Evolutionary conservation across 2,329 filamentous ascomycete species (phyloP).

Genomic region (Nigrospora oryzae): DNA sequence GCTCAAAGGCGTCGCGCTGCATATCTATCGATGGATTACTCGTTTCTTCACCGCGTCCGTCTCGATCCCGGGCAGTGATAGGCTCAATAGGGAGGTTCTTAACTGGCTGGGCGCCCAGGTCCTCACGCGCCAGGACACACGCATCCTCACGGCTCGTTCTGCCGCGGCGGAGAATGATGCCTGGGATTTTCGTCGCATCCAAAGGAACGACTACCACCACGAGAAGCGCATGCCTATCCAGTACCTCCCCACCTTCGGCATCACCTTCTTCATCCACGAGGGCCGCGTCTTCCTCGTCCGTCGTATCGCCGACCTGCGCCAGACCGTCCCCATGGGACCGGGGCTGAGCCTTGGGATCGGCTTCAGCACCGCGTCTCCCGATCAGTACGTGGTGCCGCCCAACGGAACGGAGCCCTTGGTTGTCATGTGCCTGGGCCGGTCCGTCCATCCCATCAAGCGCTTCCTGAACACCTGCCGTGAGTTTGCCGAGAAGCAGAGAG

Average conservation of each 20-base stretch:
- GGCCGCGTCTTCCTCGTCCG: constrained; percentile 26
- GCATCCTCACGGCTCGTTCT: constrained; percentile 24
- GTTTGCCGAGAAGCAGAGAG: constrained; percentile 24
- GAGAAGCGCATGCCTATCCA: constrained; percentile 23
- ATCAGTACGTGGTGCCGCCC: constrained; percentile 23
- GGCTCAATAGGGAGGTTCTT: constrained; percentile 27
- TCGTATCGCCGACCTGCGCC: constrained; percentile 14
- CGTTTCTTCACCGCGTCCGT: constrained; percentile 27
- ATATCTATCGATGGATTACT: constrained; percentile 26
- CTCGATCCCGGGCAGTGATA: constrained; percentile 25
- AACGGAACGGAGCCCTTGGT: constrained; percentile 27
- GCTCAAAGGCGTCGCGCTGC: constrained; percentile 16
- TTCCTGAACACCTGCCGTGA: constrained; percentile 20
- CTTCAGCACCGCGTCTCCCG: constrained; percentile 10
- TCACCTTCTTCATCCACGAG: constrained; percentile 24
- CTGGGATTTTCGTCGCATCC: constrained; percentile 18
- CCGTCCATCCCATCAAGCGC: constrained; percentile 18
- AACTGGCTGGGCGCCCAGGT: constrained; percentile 28
- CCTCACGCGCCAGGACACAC: constrained; percentile 17
- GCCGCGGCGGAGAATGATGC: constrained; percentile 21
- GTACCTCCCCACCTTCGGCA: constrained; percentile 27
- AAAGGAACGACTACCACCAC: constrained; percentile 22
- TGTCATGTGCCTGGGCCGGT: constrained; percentile 28
- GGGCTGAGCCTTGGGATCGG: not conserved
- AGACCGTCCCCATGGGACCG: not conserved